phyloP scores from a whole-genome alignment of 2,329 filamentous ascomycete species.

The Rachicladosporium sp. region DNA sequence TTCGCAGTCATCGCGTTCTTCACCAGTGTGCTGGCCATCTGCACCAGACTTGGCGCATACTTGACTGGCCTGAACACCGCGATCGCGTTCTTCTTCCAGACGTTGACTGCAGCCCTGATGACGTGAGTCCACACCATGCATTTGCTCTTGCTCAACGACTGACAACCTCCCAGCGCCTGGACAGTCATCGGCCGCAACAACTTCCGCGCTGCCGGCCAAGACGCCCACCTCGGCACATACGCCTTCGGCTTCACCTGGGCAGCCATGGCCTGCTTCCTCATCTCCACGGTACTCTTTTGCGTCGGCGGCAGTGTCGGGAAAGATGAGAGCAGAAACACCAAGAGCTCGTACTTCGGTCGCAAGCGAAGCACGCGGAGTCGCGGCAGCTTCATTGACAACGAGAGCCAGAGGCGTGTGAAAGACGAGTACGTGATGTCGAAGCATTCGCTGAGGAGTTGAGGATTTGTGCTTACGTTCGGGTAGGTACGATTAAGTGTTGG shows the following conservation, averaged over 20 bases:
- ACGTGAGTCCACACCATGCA: constrained; percentile 45
- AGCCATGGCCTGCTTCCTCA: constrained; percentile 51
- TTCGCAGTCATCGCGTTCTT: constrained; percentile 61
- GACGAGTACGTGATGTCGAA: constrained; percentile 44
- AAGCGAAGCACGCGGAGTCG: constrained; percentile 36
- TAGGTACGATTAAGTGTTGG: too few species aligned
- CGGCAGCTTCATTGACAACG: constrained; percentile 43
- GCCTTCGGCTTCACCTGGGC: constrained; percentile 71
- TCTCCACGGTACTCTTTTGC: constrained; percentile 58
- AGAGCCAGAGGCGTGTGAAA: constrained; percentile 52
- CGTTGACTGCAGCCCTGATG: constrained; percentile 57
- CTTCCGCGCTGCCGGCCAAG: constrained; percentile 45
- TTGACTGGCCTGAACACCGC: constrained; percentile 47
- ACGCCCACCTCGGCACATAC: constrained; percentile 51
- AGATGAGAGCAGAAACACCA: constrained; percentile 23
- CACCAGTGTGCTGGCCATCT: constrained; percentile 56
- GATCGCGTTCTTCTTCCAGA: constrained; percentile 57
- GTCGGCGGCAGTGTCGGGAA: constrained; percentile 43
- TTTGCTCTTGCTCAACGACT: constrained; percentile 6
- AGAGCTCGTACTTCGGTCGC: constrained; percentile 36
- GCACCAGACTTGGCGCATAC: constrained; percentile 56
- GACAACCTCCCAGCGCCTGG: constrained; percentile 38
- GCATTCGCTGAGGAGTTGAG: too few species aligned
- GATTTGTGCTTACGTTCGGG: too few species aligned
- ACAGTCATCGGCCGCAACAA: constrained; percentile 59